phyloP scores from a whole-genome alignment of 495 filamentous ascomycete species.

The Niebla homalea region DNA sequence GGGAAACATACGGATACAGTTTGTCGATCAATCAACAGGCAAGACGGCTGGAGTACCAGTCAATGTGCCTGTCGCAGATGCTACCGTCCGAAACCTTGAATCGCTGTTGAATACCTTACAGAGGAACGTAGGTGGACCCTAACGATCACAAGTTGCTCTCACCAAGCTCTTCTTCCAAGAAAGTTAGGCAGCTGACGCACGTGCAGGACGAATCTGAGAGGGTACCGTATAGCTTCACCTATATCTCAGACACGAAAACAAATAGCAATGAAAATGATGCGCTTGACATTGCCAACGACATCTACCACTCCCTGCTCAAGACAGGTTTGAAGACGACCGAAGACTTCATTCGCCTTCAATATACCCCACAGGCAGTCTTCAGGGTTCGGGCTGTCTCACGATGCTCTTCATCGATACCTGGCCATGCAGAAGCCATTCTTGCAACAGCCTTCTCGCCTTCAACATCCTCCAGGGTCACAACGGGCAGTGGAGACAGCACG shows the following conservation, averaged over 20 bases:
- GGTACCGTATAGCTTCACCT: conserved; percentile 78
- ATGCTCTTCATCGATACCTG: conserved; percentile 75
- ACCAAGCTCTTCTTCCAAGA: background rate
- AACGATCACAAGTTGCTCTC: conserved; percentile 12
- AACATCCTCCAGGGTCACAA: conserved; percentile 68
- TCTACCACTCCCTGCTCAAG: conserved; percentile 58
- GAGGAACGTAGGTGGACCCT: conserved; percentile 49
- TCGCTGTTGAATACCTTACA: conserved; percentile 80
- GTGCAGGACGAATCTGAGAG: conserved; percentile 58
- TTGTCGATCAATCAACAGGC: conserved; percentile 73
- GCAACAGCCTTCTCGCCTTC: conserved; percentile 77
- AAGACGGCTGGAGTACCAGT: conserved; percentile 53
- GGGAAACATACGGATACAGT: conserved; percentile 72
- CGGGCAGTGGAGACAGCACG: conserved; percentile 81
- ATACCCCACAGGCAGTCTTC: conserved; percentile 88
- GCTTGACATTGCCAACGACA: conserved; percentile 50
- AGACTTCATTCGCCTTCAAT: conserved; percentile 62
- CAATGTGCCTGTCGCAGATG: conserved; percentile 71
- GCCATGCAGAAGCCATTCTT: conserved; percentile 87
- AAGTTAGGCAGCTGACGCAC: background rate
- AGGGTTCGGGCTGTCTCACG: conserved; percentile 82
- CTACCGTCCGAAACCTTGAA: conserved; percentile 80
- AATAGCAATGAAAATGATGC: conserved; percentile 39
- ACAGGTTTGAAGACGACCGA: conserved; percentile 52
- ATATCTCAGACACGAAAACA: conserved; percentile 37